phyloP scores from a whole-genome alignment of 139 green algal genomes.

The Coelastrella sp. region DNA sequence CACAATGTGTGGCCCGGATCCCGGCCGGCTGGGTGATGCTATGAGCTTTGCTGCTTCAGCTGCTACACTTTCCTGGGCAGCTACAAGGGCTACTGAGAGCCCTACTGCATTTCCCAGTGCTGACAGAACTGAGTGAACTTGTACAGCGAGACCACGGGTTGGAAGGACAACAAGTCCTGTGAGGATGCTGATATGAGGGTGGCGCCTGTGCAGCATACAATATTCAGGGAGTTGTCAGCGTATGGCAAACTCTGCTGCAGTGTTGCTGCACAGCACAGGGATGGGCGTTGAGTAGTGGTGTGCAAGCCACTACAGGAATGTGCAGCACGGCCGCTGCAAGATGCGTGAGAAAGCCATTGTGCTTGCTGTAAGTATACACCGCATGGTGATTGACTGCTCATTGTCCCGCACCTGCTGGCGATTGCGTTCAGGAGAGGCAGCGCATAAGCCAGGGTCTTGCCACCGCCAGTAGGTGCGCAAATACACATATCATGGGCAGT shows the following conservation, averaged over 20 bases:
- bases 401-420: not conserved
- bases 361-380: no score
- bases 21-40: not conserved
- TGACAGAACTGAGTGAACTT: slow-evolving; percentile 81
- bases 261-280: no score
- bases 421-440: slow-evolving; percentile 80
- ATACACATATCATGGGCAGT: slow-evolving; percentile 88
- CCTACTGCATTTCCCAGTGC: slow-evolving; percentile 66
- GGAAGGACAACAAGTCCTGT: slow-evolving; percentile 84
- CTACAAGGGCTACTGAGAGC: slow-evolving; percentile 66
- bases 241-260: no score
- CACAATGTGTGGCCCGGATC: slow-evolving; percentile 62
- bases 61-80: slow-evolving; percentile 56
- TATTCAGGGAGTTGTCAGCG: no score
- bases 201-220: no score
- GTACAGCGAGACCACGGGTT: slow-evolving; percentile 80
- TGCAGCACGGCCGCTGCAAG: no score
- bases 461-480: slow-evolving; percentile 86
- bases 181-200: slow-evolving; percentile 46
- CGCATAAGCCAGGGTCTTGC: slow-evolving; percentile 92
- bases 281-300: no score
- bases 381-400: not conserved
- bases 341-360: no score
- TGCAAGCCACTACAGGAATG: no score
- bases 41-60: slow-evolving; percentile 62